These are phyloP conservation scores for Zasmidium citrigriseum DNA, from an alignment of 2,329 filamentous ascomycete species.

Conservation along the genomic window DNA sequence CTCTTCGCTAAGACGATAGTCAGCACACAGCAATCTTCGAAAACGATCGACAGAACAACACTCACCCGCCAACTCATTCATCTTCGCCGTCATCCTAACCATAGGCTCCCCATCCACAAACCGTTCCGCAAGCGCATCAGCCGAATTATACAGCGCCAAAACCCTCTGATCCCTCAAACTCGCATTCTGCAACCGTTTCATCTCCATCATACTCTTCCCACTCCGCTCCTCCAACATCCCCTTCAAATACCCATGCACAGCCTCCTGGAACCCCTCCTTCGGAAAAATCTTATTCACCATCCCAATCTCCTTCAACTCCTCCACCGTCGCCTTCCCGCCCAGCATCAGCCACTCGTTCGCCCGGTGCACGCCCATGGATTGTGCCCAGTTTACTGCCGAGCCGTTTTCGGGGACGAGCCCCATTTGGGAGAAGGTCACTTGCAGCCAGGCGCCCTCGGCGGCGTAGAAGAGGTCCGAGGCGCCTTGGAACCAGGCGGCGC, in stretches of 20 bases:
- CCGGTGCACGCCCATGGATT: slow-evolving; percentile 28
- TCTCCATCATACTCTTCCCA: slow-evolving; percentile 31
- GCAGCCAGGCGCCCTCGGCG: slow-evolving; percentile 29
- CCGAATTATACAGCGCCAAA: slow-evolving; percentile 26
- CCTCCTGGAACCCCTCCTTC: slow-evolving; percentile 27
- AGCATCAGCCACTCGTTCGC: slow-evolving; percentile 32
- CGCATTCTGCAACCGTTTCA: slow-evolving; percentile 30
- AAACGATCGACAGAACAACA: neutral
- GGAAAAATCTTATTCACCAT: slow-evolving; percentile 31
- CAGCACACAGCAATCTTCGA: neutral
- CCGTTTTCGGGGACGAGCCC: slow-evolving; percentile 30
- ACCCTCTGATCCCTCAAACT: slow-evolving; percentile 23
- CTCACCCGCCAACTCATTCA: slow-evolving; percentile 30
- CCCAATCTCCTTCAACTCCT: slow-evolving; percentile 29
- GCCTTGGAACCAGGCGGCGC: slow-evolving; percentile 32
- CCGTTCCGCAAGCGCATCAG: slow-evolving; percentile 27
- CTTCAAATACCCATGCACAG: slow-evolving; percentile 25
- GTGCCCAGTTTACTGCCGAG: slow-evolving; percentile 27
- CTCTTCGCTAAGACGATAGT: slow-evolving; percentile 13
- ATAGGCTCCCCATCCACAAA: slow-evolving; percentile 32
- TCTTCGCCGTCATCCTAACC: slow-evolving; percentile 31
- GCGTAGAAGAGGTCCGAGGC: slow-evolving; percentile 29
- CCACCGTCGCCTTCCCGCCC: slow-evolving; percentile 26
- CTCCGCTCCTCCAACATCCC: slow-evolving; percentile 27
- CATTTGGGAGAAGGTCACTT: slow-evolving; percentile 30